A percentile compares a stretch with the other conserved stretches of the same genome.
Evolutionary conservation across 2,329 filamentous ascomycete genomes (phyloP).

Genomic region (Sporothrix curviconia): DNA sequence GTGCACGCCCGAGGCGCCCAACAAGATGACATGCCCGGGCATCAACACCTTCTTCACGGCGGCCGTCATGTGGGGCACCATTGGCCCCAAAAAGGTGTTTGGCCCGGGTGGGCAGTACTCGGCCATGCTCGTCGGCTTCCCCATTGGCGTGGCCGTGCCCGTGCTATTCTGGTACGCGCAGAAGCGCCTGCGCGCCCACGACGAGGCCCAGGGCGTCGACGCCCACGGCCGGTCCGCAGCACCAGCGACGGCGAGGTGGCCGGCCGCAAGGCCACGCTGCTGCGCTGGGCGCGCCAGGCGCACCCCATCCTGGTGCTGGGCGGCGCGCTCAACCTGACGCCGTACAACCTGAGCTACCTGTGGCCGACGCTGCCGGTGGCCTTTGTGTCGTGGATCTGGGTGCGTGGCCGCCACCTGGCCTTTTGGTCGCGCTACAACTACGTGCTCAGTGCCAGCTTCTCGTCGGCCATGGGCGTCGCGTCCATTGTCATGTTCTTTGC

Average conservation of each 20-base stretch:
- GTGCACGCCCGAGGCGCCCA: conserved; percentile 41
- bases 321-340: conserved; percentile 30
- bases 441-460: conserved; percentile 30
- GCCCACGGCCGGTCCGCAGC: neutral
- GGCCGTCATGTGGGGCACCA: conserved; percentile 55
- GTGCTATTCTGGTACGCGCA: conserved; percentile 35
- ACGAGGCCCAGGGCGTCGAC: neutral
- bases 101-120: conserved; percentile 42
- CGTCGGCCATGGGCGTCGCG: conserved; percentile 44
- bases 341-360: conserved; percentile 37
- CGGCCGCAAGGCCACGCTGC: neutral
- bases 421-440: conserved; percentile 33
- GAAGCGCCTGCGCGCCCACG: neutral
- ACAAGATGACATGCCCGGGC: conserved; percentile 50
- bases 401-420: conserved; percentile 27
- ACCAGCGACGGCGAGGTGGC: neutral
- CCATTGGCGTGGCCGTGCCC: conserved; percentile 40
- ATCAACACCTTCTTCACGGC: conserved; percentile 56
- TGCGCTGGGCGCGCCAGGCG: conserved; percentile 25
- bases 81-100: conserved; percentile 49
- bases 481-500: conserved; percentile 49
- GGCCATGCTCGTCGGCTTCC: conserved; percentile 43
- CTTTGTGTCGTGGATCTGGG: conserved; percentile 36
- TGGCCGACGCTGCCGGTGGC: conserved; percentile 39
- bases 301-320: conserved; percentile 35